phyloP scores from a whole-genome alignment of 352 stramenopile species.

The Phytopythium vexans region DNA sequence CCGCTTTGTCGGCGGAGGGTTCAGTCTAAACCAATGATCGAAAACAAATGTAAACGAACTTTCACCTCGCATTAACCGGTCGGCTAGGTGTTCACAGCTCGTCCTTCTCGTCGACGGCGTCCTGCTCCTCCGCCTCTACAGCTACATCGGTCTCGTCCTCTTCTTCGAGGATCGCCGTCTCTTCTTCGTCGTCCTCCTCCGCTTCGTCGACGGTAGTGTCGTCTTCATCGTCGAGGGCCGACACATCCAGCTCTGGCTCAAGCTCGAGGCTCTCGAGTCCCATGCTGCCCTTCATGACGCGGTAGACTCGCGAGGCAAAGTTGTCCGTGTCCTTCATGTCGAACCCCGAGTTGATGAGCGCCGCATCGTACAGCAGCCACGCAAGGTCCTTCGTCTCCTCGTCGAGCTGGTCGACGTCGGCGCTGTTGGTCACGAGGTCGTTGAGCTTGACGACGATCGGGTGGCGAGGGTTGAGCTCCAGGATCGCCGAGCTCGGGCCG shows the following conservation, averaged over 20 bases:
- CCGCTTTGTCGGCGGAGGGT: slow-evolving; percentile 91
- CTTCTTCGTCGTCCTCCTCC: slow-evolving; percentile 33
- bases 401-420: slow-evolving; percentile 49
- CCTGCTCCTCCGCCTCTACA: neutral
- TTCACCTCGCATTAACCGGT: too few relatives aligned
- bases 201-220: slow-evolving; percentile 51
- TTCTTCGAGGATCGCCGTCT: slow-evolving; percentile 25
- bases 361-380: slow-evolving; percentile 97
- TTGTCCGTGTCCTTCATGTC: slow-evolving; percentile 92
- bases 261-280: slow-evolving; percentile 89
- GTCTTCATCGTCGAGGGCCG: slow-evolving; percentile 53
- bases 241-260: slow-evolving; percentile 95
- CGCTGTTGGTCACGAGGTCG: slow-evolving; percentile 51
- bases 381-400: slow-evolving; percentile 92
- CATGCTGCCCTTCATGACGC: slow-evolving; percentile 93
- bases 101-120: slow-evolving; percentile 18
- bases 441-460: slow-evolving; percentile 97
- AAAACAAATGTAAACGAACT: slow-evolving; percentile 1
- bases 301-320: slow-evolving; percentile 93
- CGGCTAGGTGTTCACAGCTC: slow-evolving; percentile 24
- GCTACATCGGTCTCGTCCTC: slow-evolving; percentile 4
- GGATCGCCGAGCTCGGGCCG: slow-evolving; percentile 81
- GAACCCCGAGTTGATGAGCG: slow-evolving; percentile 97
- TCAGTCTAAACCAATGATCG: slow-evolving; percentile 88
- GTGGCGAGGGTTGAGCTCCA: slow-evolving; percentile 99